Base-by-base conservation (phyloP, 2,329 filamentous ascomycete species). In the Amylocarpus encephaloides region DNA sequence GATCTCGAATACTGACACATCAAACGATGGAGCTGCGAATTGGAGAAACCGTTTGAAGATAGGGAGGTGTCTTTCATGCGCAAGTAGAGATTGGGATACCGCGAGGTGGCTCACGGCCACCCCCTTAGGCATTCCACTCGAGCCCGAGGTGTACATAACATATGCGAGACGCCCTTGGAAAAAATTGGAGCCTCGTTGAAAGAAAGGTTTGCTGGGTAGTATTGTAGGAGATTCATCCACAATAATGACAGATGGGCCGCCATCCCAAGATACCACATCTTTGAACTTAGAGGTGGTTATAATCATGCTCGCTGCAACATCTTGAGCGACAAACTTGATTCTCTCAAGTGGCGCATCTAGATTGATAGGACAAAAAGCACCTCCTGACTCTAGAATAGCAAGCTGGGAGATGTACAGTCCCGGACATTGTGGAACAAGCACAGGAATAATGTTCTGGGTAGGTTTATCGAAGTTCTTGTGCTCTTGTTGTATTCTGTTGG, bases 1-100 rank as follows among this genome's bases (percentile, higher is more conserved):
- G 6, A 94, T 91, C 65, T 96, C 91, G 65, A 96, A 96, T 5
- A 95, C 85, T 0, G 88, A 95, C 6, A 96, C 91, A 67, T 96
- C 91, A 64, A 96, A 96, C 0, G 90, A 95, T 1, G 91, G 88
- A 2, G 89, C 85, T 4, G 91, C 91, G 66, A 95, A 95, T 65
- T 96, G 91, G 1, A 96, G 76, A 65, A 96, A 95, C 41, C 89
- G 79, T 13, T 73, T 73, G 63, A 95, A 95, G 0, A 47, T 35
- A 2, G 91, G 91, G 36, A 96, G 83, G 59, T 91, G 82, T 42
- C 72, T 75, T 61, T 94, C 77, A 63, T 96, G 91, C 2, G 88
- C 88, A 39, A 95, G 74, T 6, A 96, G 69, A 50, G 86, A 88
- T 66, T 95, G 91, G 0, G 87, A 86, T 6, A 78, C 89, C 13